Base-by-base conservation (phyloP, 306 rosid species). In the Fragaria nilgerrensis region DNA sequence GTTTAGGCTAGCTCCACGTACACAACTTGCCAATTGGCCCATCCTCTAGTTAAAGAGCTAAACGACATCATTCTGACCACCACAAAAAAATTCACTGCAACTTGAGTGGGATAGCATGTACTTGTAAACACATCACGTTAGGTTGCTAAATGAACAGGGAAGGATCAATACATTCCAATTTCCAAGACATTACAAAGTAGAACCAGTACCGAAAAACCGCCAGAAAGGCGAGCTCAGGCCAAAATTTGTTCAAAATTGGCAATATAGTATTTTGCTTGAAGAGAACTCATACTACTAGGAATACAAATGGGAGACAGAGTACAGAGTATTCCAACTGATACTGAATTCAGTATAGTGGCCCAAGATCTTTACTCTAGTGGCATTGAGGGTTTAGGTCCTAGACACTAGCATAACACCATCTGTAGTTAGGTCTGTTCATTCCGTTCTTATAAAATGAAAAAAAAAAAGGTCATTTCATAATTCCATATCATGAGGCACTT, bases 1-100 rank as follows among this genome's bases (percentile, higher is more conserved):
- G 84, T 75, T 22, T 43, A 55, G 61, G 68, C 71, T 79, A 20
- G 17, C 78, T 65, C 82, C 82, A 79, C 70, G 82, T 79, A 55
- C 49, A 39, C 74, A 13, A 72, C 73, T 39, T 63, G 94, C 23
- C 39, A 55, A 9, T 17, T 23, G 53, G 83, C 83, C 41, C 39
- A 58, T 23, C 65, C 67, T 61, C 41, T 62, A 6, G 68, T 29
- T 63, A 29, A 29, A 63, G 37, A 63, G 13, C 43, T 32, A 63
- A 63, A 63, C 68, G 68, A 63, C 68, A 43, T 32, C 68, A 32
- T 63, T 62, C 41, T 63, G 65, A 10, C 62, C 53, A 47, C 50
- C 50, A 47, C 62, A 56, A 14, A 56, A 14, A 56, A 56, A 22
- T 8, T n/a, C 14, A 52, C 22, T 19, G 58, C 58, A 12, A 25